Base-by-base conservation (phyloP, 371 early-diverging fungal species). In the Mucor racemosus region DNA sequence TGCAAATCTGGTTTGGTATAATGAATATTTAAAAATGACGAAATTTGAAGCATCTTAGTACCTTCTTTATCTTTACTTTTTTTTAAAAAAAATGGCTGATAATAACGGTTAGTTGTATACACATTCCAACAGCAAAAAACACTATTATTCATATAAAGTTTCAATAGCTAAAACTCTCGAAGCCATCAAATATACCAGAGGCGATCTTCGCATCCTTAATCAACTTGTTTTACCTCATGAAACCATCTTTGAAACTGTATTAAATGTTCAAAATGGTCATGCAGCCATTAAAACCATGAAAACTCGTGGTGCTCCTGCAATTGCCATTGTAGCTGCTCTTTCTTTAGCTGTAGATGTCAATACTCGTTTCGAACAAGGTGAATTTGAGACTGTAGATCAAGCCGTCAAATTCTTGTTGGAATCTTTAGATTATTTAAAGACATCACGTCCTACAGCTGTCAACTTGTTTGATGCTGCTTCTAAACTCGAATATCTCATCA, bases 391-490 rank as follows among this genome's bases (percentile, higher is more conserved):
- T 8, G 84, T 80, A 4, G 69, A 68, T 1, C 76, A 77, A 17
- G 90, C 85, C 4, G 72, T 71, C 5, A 46, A 71, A 8, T 93
- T 89, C 64, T 81, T 97, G 60, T 53, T 74, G 13, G 64, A 64
- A 8, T 87, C 90, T 19, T 85, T 95, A 34, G 92, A 90, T 40
- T 93, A 92, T 71, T 80, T 98, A 42, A 87, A 88, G 71, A 95
- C 94, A 7, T 94, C 96, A 48, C 90, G 98, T 3, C 98, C 98
- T 8, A 98, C 99, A 0, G 98, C 98, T 9, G 98, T 97, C 77
- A 97, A 98, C 74, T 81, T 98, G 50, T 96, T 96, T 73, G 96
- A 95, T 73, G 96, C 98, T 8, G 90, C 94, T n/a, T 81, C 73
- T 11, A 91, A 90, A 67, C 78, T 98, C 46, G 79, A 76, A 40